Conservation (phyloP, 1,139 yeast genomes). For the Kodamaea alishanica region DNA sequence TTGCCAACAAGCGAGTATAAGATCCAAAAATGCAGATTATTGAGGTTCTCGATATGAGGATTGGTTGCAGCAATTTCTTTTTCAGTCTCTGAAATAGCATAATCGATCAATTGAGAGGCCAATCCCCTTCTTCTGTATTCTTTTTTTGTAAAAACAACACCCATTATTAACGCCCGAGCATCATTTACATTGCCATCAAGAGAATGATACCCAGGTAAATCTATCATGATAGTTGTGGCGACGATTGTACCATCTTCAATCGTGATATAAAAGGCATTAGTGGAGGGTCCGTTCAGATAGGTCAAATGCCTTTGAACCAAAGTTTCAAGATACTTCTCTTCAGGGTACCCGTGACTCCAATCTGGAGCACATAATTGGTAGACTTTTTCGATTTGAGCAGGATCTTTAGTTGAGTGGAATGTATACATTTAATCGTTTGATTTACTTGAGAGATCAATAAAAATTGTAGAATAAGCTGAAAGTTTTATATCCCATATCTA, state of each 20-base stretch:
- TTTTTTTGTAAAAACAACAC: conserved; percentile 28
- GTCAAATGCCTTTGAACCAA: conserved; percentile 19
- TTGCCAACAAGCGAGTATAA: conserved; percentile 36
- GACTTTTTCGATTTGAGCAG: conserved; percentile 24
- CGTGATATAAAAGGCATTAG: conserved; percentile 12
- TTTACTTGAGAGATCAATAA: background rate
- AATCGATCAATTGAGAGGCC: conserved; percentile 25
- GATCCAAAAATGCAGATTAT: conserved; percentile 20
- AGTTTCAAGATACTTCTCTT: conserved; percentile 14
- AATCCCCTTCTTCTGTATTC: conserved; percentile 31
- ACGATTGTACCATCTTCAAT: conserved; percentile 14
- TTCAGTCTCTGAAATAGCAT: conserved; percentile 34
- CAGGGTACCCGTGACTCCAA: conserved; percentile 25
- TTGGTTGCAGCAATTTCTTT: conserved; percentile 15
- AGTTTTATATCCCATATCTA: no score
- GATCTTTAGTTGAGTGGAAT: conserved; percentile 25
- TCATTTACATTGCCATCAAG: conserved; percentile 14
- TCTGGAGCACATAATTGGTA: conserved; percentile 27
- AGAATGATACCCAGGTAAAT: conserved; percentile 2
- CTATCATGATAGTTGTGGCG: conserved; percentile 26
- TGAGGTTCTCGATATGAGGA: no score
- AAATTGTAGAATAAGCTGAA: background rate
- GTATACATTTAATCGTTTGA: conserved; percentile 2
- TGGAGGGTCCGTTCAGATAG: conserved; percentile 26
- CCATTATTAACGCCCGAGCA: conserved; percentile 26